phyloP scores from a whole-genome alignment of 1,284 basidiomycete genomes.

The Schizophyllum amplum region DNA sequence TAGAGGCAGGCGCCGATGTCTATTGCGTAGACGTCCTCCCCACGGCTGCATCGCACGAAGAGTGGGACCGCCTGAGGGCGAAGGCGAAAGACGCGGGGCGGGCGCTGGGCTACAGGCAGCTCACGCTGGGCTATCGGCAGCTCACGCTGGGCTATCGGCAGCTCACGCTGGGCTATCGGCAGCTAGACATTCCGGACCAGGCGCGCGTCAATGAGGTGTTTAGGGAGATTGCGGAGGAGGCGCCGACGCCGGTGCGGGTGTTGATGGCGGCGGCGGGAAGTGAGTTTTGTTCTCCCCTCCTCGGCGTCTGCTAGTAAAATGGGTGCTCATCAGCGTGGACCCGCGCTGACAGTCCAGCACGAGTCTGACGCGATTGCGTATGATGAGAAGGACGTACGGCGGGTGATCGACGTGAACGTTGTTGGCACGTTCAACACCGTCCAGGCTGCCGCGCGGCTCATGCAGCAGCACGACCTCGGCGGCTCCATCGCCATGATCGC shows the following conservation, averaged over 20 bases:
- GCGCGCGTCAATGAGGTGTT: constrained; percentile 2
- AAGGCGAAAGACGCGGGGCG: not conserved
- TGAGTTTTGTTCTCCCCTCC: not conserved
- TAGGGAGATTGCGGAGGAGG: constrained; percentile 4
- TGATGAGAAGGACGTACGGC: constrained; percentile 3
- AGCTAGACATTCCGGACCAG: constrained; percentile 5
- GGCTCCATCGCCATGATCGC: constrained; percentile 77
- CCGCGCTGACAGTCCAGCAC: constrained; percentile 7
- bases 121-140: too few species aligned
- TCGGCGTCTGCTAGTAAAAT: too few species aligned
- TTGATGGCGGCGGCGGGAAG: constrained; percentile 8
- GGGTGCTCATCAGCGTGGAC: not conserved
- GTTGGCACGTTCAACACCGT: constrained; percentile 71
- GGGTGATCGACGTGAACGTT: constrained; percentile 69
- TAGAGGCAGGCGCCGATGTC: constrained; percentile 8
- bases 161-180: constrained; percentile 4
- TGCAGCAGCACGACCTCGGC: constrained; percentile 56
- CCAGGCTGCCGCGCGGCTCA: constrained; percentile 68
- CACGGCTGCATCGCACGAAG: constrained; percentile 2
- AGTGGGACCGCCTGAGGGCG: constrained; percentile 2
- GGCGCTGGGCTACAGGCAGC: too few species aligned
- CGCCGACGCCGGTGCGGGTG: constrained; percentile 3
- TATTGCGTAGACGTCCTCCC: constrained; percentile 9
- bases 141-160: constrained; percentile 4
- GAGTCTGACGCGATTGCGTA: constrained; percentile 8